Evolutionary conservation across 78 protist species (phyloP).

Genomic region (slime mould (Dictyostelium discoideum)): dicty_2.7 NC_007088.5:1821001-1821500

Average conservation of each 20-base stretch:
- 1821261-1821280: constrained; percentile 9
- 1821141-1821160: neutral
- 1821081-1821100: neutral
- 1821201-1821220: neutral
- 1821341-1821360: neutral
- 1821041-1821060: constrained; percentile 36
- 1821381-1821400: neutral
- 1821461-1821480: neutral
- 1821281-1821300: neutral
- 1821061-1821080: neutral
- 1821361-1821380: neutral
- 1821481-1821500: neutral
- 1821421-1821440: neutral
- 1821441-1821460: neutral
- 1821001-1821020: constrained; percentile 48
- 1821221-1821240: neutral
- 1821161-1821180: neutral
- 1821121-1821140: neutral
- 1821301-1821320: constrained; percentile 15
- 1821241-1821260: neutral
- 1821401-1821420: neutral
- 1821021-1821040: constrained; percentile 38
- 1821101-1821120: neutral
- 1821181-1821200: neutral
- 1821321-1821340: neutral